These are phyloP conservation scores for Mastigamoeba balamuthi DNA, from an alignment of 78 protist genomes.

Conservation along the genomic window DNA sequence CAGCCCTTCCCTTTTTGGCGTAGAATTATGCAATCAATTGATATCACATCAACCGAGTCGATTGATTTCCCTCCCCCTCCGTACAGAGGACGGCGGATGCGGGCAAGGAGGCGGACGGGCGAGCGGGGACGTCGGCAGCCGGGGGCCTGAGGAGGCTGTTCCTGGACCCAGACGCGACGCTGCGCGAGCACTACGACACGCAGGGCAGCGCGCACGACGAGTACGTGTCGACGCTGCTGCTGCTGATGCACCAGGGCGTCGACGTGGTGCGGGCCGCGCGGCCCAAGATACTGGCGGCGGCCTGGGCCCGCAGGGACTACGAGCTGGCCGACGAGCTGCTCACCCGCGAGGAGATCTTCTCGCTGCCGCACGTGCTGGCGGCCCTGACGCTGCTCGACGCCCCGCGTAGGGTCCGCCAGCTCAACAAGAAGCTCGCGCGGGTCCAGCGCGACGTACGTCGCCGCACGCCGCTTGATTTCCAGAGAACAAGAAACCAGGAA, in stretches of 20 bases:
- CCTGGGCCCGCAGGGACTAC: neutral
- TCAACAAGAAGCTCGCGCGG: neutral
- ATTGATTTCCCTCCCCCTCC: too few relatives aligned
- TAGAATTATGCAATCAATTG: neutral
- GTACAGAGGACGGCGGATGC: too few relatives aligned
- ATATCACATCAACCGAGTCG: too few relatives aligned
- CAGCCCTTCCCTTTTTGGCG: neutral
- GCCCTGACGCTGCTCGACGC: neutral
- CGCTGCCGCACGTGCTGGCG: neutral
- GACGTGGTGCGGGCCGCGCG: neutral
- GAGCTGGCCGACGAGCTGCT: neutral
- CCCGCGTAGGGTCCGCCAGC: neutral
- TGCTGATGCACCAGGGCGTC: neutral
- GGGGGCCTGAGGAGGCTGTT: too few relatives aligned
- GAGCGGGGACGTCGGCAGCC: too few relatives aligned
- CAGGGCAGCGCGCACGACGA: neutral
- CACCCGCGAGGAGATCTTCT: neutral
- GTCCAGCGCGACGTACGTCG: neutral
- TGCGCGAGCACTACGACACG: neutral
- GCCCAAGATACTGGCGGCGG: neutral
- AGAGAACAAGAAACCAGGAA: neutral
- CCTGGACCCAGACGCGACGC: too few relatives aligned
- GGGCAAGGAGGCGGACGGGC: too few relatives aligned
- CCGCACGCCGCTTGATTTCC: neutral
- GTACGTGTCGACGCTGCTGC: neutral